These are phyloP conservation scores for Sarocladium strictum DNA, from an alignment of 2,329 filamentous ascomycete species.

Conservation along the genomic window DNA sequence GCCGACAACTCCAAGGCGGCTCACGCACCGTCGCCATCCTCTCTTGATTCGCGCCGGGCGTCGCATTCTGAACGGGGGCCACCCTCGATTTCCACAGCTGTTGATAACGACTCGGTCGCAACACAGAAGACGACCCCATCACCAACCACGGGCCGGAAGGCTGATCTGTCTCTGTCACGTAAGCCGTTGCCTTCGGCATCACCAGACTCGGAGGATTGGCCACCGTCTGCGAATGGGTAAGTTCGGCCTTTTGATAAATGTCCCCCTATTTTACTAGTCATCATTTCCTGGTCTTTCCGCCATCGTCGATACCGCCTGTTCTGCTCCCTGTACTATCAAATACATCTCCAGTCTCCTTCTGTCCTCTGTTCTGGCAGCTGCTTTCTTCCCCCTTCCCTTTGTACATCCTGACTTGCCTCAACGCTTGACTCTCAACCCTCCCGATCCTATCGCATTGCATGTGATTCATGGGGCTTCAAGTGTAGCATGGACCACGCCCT, in stretches of 20 bases:
- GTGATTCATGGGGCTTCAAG: too few species aligned
- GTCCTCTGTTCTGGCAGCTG: too few species aligned
- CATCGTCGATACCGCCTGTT: too few species aligned
- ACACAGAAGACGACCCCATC: neutral
- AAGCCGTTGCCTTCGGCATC: slow-evolving; percentile 4
- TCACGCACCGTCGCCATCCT: slow-evolving; percentile 14
- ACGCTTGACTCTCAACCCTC: too few species aligned
- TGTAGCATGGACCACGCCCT: too few species aligned
- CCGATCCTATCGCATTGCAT: too few species aligned
- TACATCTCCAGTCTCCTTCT: too few species aligned
- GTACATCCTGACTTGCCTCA: too few species aligned
- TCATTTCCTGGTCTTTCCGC: too few species aligned
- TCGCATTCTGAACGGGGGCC: neutral
- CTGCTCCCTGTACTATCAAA: too few species aligned
- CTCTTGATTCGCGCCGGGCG: slow-evolving; percentile 11
- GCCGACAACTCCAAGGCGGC: slow-evolving; percentile 16
- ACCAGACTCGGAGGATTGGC: neutral
- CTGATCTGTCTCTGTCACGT: neutral
- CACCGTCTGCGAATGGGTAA: neutral
- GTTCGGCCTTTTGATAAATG: neutral
- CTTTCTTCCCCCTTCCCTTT: too few species aligned
- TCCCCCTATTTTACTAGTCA: neutral
- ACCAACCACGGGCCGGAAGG: neutral
- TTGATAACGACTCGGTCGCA: slow-evolving; percentile 5
- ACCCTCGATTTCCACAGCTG: neutral